Evolutionary conservation across 768 basidiomycete species (phyloP).

Genomic region (Lactarius pseudohatsudake): DNA sequence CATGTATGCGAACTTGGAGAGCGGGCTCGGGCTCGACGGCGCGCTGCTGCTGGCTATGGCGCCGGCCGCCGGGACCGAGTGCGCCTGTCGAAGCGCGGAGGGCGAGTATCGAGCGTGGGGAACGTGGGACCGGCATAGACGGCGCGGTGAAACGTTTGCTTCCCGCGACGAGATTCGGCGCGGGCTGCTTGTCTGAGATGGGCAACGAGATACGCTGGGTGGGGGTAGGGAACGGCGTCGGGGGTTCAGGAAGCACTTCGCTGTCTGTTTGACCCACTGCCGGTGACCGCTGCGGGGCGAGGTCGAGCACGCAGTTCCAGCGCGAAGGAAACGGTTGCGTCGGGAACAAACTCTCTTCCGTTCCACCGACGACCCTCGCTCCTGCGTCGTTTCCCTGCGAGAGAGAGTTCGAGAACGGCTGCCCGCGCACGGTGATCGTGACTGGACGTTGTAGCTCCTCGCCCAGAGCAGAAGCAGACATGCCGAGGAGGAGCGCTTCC

Average conservation of each 20-base stretch:
- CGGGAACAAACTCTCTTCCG: conserved; percentile 46
- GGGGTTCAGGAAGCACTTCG: conserved; percentile 67
- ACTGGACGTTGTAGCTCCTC: conserved; percentile 27
- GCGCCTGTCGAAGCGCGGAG: conserved; percentile 35
- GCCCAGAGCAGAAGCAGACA: conserved; percentile 17
- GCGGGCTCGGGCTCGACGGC: conserved; percentile 16
- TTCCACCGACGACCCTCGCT: not conserved
- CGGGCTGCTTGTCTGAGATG: conserved; percentile 32
- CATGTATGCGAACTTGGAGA: conserved; percentile 22
- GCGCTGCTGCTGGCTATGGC: conserved; percentile 20
- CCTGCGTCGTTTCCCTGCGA: conserved; percentile 14
- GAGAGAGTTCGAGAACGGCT: conserved; percentile 48
- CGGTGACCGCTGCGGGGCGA: conserved; percentile 42
- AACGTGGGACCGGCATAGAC: conserved; percentile 36
- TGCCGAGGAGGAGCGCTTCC: conserved; percentile 31
- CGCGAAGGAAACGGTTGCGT: conserved; percentile 76
- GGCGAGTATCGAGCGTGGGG: conserved; percentile 32
- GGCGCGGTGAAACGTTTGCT: conserved; percentile 51
- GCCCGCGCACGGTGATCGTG: conserved; percentile 72
- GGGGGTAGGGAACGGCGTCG: conserved; percentile 70
- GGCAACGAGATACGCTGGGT: conserved; percentile 24
- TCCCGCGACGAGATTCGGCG: conserved; percentile 44
- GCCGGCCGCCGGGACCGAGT: conserved; percentile 33
- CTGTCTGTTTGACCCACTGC: conserved; percentile 34
- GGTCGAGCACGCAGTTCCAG: conserved; percentile 89